Evolutionary conservation across 1,139 yeast genomes (phyloP), one percentile per base, ranked within the genome.

Genomic region (Scheffersomyces segobiensis): DNA sequence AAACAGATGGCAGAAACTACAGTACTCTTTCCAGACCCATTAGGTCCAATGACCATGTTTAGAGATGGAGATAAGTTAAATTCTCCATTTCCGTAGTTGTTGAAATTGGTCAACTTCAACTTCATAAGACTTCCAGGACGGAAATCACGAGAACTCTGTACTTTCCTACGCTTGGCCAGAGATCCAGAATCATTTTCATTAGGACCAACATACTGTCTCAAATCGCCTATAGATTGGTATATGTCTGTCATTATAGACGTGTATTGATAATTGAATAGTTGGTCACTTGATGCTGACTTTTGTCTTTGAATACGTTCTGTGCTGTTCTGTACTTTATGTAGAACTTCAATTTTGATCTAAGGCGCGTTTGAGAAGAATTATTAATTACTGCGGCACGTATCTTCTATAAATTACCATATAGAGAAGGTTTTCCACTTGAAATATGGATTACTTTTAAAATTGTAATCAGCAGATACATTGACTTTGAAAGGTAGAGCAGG

Each of bases 1-100:
- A 96, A 78, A 71, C 97, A 95, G 1, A 95, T 86, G 0, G 98
- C 98, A 59, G 98, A 92, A 6, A 95, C 97, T 65, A 95, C 85
- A 0, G 99, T 92, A 54, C 96, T 88, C 70, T 96, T 96, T 6
- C 99, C 99, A 0, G 97, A 87, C 49, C 99, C 99, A 70, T 96
- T 96, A 6, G 99, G 98, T 0, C 98, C 99, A 57, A 95, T 90
- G 59, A 96, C 90, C 91, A 96, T 87, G 71, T 96, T 96, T 69
- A 96, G 79, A 2, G 88, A 82, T 0, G 98, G 98, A 0, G 96
- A 91, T 55, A 93, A 81, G 52, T 81, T 79, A 71, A 92, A 93
- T 69, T 90, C 95, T 0, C 95, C 90, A 58, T 85, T 78, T 2
- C 87, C 75, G 69, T 93, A 93, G 0, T 97, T 92, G 67, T 96